Evolutionary conservation across 768 basidiomycete genomes (phyloP), one percentile per base, ranked within the genome.

Genomic region (Amanita fuliginea): DNA sequence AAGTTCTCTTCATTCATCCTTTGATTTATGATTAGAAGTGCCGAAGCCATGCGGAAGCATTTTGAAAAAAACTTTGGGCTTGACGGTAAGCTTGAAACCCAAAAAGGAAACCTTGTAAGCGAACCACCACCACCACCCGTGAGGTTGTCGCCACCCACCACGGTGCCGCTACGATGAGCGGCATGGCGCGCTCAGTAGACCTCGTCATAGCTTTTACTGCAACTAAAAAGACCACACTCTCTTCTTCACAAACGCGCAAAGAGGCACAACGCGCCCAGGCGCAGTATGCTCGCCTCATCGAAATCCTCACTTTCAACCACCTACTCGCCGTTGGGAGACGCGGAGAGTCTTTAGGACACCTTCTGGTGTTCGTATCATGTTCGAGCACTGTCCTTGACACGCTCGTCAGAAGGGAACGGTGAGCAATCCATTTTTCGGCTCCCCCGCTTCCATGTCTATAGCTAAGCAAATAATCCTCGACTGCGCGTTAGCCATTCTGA

Each of bases 331-430:
- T 86, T 1, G 86, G 86, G 8, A 71, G 86, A 52, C 71, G 81
- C 19, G 90, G 90, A n/a, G 83, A 85, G 58, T 74, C 74, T 8
- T 67, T 85, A 44, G 86, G 84, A 1, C 81, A 91, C 55, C 62
- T 93, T 6, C 67, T 93, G 4, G 67, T 95, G 5, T 80, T 96
- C 51, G 77, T 96, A 9, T 70, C 72, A 7, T 90, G 87, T 54
- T 79, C 84, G 0, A 68, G 74, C 36, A 68, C 69, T 32, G 73
- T 80, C 43, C 66, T 96, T 16, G 60, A 73, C 21, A 75, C 76
- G 40, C 72, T 95, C 7, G 76, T 86, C 0, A 78, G 78, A 53
- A 70, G 80, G 39, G 91, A 94, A 68, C 69, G 82, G 90, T 88
- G 59, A 59, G 82, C 65, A n/a, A 39, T 22, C 39, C 9, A 32